Evolutionary conservation across 2,329 filamentous ascomycete genomes (phyloP), one percentile per base, ranked within the genome.

Genomic region (Sordariomycetes sp.): DNA sequence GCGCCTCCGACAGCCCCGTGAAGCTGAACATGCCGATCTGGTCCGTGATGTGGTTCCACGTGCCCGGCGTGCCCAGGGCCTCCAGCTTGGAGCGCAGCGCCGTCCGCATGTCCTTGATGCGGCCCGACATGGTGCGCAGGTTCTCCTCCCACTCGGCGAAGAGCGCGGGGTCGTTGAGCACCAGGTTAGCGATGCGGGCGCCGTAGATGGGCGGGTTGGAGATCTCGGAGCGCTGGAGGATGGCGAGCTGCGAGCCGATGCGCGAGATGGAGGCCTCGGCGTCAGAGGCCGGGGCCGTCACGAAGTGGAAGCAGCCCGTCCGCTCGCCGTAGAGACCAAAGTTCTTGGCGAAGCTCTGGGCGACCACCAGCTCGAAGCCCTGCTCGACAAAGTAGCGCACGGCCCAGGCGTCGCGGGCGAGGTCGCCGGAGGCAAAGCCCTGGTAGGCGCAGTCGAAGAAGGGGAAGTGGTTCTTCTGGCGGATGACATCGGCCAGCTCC

Each of bases 11-110:
- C 70, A 95, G 74, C 14, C 90, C 90, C 1, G 90, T 95, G 72
- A 96, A 99, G 72, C 87, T 93, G 77, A 99, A 99, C 94, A 99
- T 99, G 76, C 94, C 94, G 69, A 99, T 99, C 80, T 99, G 94
- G 67, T 95, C 89, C 18, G 92, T 97, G 71, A 99, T 96, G 75
- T 99, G 94, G 69, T 92, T 90, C 94, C 94, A 99, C 16, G 82
- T 88, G 35, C 93, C 93, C 0, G 93, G 93, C 0, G 94, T 97
- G 34, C 83, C 84, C 60, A 93, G 81, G 68, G 86, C 83, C 75
- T 97, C 93, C 12, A 99, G 83, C 73, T 92, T 90, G 59, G 77
- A 75, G 55, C 90, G 83, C 65, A 99, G 76, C 3, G 82, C 83
- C 67, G 83, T 84, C 62, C 94, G 86, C 94, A 97, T 99, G 68